A percentile compares a stretch with the other conserved stretches of the same genome.
phyloP scores from a whole-genome alignment of 441 rosid species.

The Aquilaria agallochum region DNA sequence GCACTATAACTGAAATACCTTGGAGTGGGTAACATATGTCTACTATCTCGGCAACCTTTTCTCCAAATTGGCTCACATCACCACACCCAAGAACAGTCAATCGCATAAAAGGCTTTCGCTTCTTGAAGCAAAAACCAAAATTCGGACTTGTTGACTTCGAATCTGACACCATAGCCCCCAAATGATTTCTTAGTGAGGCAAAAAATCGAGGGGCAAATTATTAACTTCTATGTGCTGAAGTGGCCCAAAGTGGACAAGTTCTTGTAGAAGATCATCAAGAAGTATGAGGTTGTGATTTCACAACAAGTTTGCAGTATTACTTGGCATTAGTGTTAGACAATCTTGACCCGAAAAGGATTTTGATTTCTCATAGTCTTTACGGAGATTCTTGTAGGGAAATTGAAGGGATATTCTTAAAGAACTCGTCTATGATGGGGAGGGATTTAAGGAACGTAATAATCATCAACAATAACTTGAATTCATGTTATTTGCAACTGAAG shows the following conservation, averaged over 20 bases:
- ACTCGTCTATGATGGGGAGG: slow-evolving; percentile 56
- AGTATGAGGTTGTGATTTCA: slow-evolving; percentile 79
- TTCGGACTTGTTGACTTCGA: slow-evolving; percentile 4
- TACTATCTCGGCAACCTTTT: slow-evolving; percentile 57
- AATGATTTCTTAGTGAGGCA: slow-evolving; percentile 60
- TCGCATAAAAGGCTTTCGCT: slow-evolving; percentile 45
- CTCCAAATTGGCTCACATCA: slow-evolving; percentile 49
- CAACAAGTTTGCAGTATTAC: slow-evolving; percentile 74
- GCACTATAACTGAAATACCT: too few relatives aligned
- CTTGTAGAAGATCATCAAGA: slow-evolving; percentile 41
- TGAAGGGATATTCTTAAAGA: slow-evolving; percentile 67
- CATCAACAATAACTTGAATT: slow-evolving; percentile 75
- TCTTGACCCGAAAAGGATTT: slow-evolving; percentile 35
- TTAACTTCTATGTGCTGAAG: slow-evolving; percentile 73
- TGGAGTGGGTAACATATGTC: background rate
- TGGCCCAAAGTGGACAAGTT: slow-evolving; percentile 79
- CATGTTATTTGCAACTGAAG: slow-evolving; percentile 66
- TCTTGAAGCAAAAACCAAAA: slow-evolving; percentile 21
- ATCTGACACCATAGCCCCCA: slow-evolving; percentile 4
- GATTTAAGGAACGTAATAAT: slow-evolving; percentile 60
- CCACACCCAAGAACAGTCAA: slow-evolving; percentile 24
- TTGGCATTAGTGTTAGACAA: slow-evolving; percentile 71
- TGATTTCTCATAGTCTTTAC: slow-evolving; percentile 54
- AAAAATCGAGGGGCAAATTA: slow-evolving; percentile 49
- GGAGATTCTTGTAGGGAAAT: slow-evolving; percentile 59